phyloP scores from a whole-genome alignment of 192 early-diverging fungal genomes.

The Coemansia sp. region DNA sequence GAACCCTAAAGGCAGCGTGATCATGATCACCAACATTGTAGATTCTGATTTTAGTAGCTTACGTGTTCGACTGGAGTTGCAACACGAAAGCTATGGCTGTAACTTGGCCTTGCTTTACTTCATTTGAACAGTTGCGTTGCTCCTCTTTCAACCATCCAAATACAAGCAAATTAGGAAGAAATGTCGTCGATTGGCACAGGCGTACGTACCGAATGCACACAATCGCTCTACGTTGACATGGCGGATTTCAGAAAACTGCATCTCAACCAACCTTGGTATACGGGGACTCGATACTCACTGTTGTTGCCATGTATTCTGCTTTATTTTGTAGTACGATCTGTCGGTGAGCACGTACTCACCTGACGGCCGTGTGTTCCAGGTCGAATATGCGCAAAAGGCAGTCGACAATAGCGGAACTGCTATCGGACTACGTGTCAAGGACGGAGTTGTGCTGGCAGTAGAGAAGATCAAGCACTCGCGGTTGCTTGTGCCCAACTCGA shows the following conservation, averaged over 20 bases:
- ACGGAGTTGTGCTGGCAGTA: constrained; percentile 94
- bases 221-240: not conserved
- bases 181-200: constrained; percentile 94
- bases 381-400: constrained; percentile 97
- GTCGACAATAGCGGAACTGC: constrained; percentile 98
- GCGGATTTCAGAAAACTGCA: constrained; percentile 2
- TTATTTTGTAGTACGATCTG: constrained; percentile 80
- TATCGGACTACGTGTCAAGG: constrained; percentile 90
- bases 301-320: not conserved
- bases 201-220: constrained; percentile 56
- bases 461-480: constrained; percentile 96
- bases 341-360: constrained; percentile 98
- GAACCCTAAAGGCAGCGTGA: not conserved
- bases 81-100: not conserved
- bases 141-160: not conserved
- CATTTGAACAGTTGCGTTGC: not conserved
- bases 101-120: not conserved
- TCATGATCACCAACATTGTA: not conserved
- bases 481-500: constrained; percentile 88
- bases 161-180: not conserved
- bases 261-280: constrained; percentile 7
- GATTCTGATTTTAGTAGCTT: constrained; percentile 2
- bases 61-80: not conserved
- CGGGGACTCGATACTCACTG: not conserved
- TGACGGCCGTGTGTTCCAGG: constrained; percentile 98